phyloP scores from a whole-genome alignment of 2,329 filamentous ascomycete species.

The Botrytis squamosa region DNA sequence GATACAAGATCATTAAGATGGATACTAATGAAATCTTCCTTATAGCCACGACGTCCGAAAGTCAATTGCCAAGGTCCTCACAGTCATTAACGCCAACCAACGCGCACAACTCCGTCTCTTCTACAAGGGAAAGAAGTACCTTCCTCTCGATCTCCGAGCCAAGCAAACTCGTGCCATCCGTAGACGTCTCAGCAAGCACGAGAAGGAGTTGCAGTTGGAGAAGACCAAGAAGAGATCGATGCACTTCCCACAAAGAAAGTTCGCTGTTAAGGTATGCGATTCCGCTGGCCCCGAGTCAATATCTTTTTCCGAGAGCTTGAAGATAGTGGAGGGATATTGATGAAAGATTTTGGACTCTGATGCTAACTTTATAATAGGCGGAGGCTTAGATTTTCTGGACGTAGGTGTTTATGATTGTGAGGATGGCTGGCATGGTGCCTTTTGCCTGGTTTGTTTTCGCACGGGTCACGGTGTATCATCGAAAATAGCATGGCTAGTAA shows the following conservation, averaged over 20 bases:
- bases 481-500: constrained; percentile 40
- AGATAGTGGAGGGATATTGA: neutral
- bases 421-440: constrained; percentile 30
- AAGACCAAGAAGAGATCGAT: constrained; percentile 95
- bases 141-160: constrained; percentile 94
- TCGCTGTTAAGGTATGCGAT: constrained; percentile 79
- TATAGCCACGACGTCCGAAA: constrained; percentile 96
- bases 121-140: constrained; percentile 99
- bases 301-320: neutral
- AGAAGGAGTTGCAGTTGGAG: constrained; percentile 79
- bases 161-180: constrained; percentile 99
- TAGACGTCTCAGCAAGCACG: constrained; percentile 88
- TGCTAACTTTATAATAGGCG: constrained; percentile 32
- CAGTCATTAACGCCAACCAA: constrained; percentile 99
- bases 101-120: constrained; percentile 95
- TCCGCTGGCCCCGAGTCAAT: neutral
- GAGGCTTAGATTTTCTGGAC: constrained; percentile 36
- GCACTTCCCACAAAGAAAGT: constrained; percentile 99
- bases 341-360: neutral
- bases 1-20: neutral
- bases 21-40: neutral
- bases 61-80: constrained; percentile 97
- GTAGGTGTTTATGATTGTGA: constrained; percentile 31
- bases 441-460: constrained; percentile 28
- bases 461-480: constrained; percentile 36